Evolutionary conservation across 805 yeast genomes (phyloP), one percentile per base, ranked within the genome.

Genomic region (Diddensiella transvaalensis): DNA sequence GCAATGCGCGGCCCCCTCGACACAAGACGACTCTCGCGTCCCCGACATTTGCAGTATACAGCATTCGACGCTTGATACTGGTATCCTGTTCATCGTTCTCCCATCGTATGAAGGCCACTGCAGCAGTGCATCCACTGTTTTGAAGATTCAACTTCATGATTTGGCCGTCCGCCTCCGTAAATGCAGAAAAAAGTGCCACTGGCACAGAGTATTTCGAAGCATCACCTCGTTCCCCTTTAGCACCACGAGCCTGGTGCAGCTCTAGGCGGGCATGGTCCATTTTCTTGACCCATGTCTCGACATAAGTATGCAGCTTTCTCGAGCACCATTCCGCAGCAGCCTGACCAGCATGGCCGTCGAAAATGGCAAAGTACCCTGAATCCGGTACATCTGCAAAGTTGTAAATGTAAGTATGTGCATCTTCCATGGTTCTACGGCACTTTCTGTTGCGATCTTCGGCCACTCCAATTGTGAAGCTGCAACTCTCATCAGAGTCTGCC

Each of bases 301-400:
- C 62, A 18, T 88, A 74, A 46, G 74, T 76, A 63, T 91, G 97
- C 49, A 91, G 66, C 59, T 85, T 81, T 53, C 87, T 82, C 0
- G 96, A 95, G 70, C 97, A 89, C 95, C 96, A 90, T 59, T 91
- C 79, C 1, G 99, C 95, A 5, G 95, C 84, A 56, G 82, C 87
- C 47, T 81, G 81, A 19, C 99, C 99, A 1, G 98, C 98, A 68
- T 91, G 99, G 8, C 99, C 99, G 67, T 91, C 99, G 67, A 89
- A 91, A 0, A 91, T 77, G 15, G 95, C 98, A 75, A 91, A 89
- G 63, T 87, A 91, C 1, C 96, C 98, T 85, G 96, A 85, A 64
- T 89, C 96, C 1, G 58, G 56, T 8, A 46, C 46, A 57, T 87
- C 95, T n/a, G 90, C 93, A 71, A 86, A 90, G 70, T 90, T 89